Percentiles rank a stretch among this genome's conserved stretches.
Evolutionary conservation across 345 rosid species (phyloP).

Genomic region (Alliaria petiolata): DNA sequence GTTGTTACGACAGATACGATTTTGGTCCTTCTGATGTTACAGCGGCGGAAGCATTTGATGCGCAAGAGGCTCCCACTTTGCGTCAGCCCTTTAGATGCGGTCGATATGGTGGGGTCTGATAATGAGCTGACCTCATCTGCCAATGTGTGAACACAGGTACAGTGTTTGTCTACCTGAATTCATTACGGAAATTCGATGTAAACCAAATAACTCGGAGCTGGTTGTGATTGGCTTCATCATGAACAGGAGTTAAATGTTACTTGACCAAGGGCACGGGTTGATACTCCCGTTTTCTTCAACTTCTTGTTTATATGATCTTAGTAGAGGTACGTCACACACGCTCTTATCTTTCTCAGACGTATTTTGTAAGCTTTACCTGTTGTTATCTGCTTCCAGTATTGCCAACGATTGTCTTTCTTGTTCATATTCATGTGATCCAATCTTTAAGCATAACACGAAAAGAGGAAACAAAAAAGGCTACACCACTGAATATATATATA

Average conservation of each 20-base stretch:
- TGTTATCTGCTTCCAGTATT: background rate
- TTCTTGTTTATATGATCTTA: conserved; percentile 14
- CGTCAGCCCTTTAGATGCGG: conserved; percentile 11
- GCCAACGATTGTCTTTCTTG: background rate
- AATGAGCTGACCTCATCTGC: conserved; percentile 38
- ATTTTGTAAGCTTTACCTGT: background rate
- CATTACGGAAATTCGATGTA: background rate
- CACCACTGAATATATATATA: conserved; percentile 1
- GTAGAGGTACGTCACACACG: conserved; percentile 20
- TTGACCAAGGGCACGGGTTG: conserved; percentile 8
- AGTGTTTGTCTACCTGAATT: background rate
- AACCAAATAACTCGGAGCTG: background rate
- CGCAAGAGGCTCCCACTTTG: conserved; percentile 56
- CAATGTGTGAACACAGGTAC: conserved; percentile 22
- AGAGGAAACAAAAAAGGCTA: conserved; percentile 1
- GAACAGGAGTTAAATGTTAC: conserved; percentile 12
- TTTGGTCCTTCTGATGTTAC: conserved; percentile 66
- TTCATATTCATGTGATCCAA: background rate
- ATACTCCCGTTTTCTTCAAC: conserved; percentile 11
- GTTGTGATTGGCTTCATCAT: conserved; percentile 7
- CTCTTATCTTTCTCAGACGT: background rate
- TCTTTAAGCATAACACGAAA: background rate
- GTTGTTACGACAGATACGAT: conserved; percentile 62
- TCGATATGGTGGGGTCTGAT: conserved; percentile 33
- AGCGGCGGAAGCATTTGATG: conserved; percentile 94